Conservation (phyloP, 169 alveolate species). For the Miamiensis avidus region DNA sequence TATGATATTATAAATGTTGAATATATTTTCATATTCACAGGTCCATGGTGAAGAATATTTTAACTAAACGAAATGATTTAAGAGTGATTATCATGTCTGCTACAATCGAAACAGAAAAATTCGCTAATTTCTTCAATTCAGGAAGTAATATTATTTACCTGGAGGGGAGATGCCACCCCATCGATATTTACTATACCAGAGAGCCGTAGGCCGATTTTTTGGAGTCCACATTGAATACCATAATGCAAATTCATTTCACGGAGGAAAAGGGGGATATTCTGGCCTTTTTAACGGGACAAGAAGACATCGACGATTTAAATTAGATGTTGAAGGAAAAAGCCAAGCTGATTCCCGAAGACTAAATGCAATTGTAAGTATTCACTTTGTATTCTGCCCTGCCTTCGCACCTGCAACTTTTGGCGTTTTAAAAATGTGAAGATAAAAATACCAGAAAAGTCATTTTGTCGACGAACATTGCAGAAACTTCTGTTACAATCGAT, state of each 20-base stretch:
- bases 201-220: slow-evolving; percentile 99
- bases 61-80: slow-evolving; percentile 68
- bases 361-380: slow-evolving; percentile 49
- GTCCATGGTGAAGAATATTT: slow-evolving; percentile 75
- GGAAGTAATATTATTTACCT: slow-evolving; percentile 87
- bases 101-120: slow-evolving; percentile 98
- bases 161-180: slow-evolving; percentile 96
- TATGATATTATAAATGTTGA: slow-evolving; percentile 19
- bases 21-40: slow-evolving; percentile 45
- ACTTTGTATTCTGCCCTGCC: slow-evolving; percentile 83
- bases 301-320: slow-evolving; percentile 89
- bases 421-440: slow-evolving; percentile 57
- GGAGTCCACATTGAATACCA: slow-evolving; percentile 52
- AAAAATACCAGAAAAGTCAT: slow-evolving; percentile 65
- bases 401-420: slow-evolving; percentile 71
- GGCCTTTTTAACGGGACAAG: slow-evolving; percentile 83
- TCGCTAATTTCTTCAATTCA: slow-evolving; percentile 96
- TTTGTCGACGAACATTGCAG: slow-evolving; percentile 86
- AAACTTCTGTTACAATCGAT: slow-evolving; percentile 84
- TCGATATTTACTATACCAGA: slow-evolving; percentile 97
- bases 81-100: slow-evolving; percentile 88
- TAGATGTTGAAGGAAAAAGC: slow-evolving; percentile 61
- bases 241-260: slow-evolving; percentile 63
- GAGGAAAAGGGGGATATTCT: slow-evolving; percentile 84
- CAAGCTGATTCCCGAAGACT: slow-evolving; percentile 34